These are phyloP conservation scores for Fomitopsis serialis DNA, from an alignment of 768 basidiomycete species.

Conservation along the genomic window DNA sequence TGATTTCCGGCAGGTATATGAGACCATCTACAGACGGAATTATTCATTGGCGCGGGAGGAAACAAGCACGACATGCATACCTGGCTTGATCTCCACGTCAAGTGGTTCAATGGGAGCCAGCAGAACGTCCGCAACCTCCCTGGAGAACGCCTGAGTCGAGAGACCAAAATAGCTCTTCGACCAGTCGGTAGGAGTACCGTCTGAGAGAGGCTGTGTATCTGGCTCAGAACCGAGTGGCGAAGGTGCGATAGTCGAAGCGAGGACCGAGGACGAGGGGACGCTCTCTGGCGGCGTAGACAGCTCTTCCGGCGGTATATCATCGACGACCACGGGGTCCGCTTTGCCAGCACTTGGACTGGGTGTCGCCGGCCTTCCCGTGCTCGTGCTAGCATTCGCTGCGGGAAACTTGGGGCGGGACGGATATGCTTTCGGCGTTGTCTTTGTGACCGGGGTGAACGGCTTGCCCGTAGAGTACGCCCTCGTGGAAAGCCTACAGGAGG, in stretches of 20 bases:
- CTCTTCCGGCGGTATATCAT: conserved; percentile 12
- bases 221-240: conserved; percentile 3
- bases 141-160: conserved; percentile 68
- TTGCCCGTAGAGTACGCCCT: too few relatives aligned
- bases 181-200: conserved; percentile 64
- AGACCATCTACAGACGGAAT: conserved; percentile 63
- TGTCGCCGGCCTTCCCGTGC: conserved; percentile 18
- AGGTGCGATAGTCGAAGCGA: background rate
- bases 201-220: conserved; percentile 3
- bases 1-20: conserved; percentile 94
- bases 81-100: conserved; percentile 94
- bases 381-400: conserved; percentile 27
- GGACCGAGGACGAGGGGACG: conserved; percentile 10
- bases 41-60: background rate
- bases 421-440: conserved; percentile 1
- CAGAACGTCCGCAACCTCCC: conserved; percentile 66
- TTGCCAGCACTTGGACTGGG: conserved; percentile 13
- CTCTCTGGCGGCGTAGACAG: conserved; percentile 8
- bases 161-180: conserved; percentile 83
- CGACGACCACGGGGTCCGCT: conserved; percentile 9
- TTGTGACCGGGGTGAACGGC: background rate
- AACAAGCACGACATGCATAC: background rate
- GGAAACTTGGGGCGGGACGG: conserved; percentile 1
- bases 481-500: too few relatives aligned
- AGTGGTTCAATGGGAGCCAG: conserved; percentile 67